Base-by-base conservation (phyloP, 371 early-diverging fungal genomes). In the Capniomyces stellatus region DNA sequence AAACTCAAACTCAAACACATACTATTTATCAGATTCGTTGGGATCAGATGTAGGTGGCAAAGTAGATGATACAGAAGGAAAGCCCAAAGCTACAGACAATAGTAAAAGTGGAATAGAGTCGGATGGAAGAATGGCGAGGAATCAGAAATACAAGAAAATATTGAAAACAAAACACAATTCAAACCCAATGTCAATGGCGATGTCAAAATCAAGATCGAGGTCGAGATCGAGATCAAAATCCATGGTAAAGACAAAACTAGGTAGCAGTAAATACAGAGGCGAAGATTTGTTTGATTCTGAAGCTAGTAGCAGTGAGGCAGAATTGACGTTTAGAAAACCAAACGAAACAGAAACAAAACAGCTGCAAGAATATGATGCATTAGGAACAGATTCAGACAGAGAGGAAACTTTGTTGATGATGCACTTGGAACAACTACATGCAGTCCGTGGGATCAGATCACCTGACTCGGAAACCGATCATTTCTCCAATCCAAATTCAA, bases 361-460 rank as follows among this genome's bases (percentile, higher is more conserved):
- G 44, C 58, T 52, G n/a, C 58, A 52, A n/a, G 46, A 64, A 43
- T 55, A 47, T 0, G 54, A 29, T 23, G 51, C 52, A 13, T 40
- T 25, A 12, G 54, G 28, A 12, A 35, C 56, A 0, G 55, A 46
- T 2, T 59, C 54, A 22, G 66, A 58, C 24, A 55, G 57, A 29
- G 67, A 67, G 40, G 67, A 67, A 15, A 65, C 65, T 8, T 44
- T 67, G 49, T 51, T 67, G 18, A 43, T 54, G 29, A 56, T 67
- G 66, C 67, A 67, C 31, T 31, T 67, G 49, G 67, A 66, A 13
- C 67, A 67, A 60, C 52, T 67, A 27, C 62, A 55, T 18, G 66
- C 67, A 1, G 65, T 67, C 23, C 66, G 59, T 53, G 60, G 55
- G 15, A 57, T 64, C 44, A 54, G 61, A 31, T 57, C 57, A n/a